A percentile compares a stretch with the other conserved stretches of the same genome.
phyloP scores from a whole-genome alignment of 164 flowering plant genomes.

The Kingdonia uniflora region DNA sequence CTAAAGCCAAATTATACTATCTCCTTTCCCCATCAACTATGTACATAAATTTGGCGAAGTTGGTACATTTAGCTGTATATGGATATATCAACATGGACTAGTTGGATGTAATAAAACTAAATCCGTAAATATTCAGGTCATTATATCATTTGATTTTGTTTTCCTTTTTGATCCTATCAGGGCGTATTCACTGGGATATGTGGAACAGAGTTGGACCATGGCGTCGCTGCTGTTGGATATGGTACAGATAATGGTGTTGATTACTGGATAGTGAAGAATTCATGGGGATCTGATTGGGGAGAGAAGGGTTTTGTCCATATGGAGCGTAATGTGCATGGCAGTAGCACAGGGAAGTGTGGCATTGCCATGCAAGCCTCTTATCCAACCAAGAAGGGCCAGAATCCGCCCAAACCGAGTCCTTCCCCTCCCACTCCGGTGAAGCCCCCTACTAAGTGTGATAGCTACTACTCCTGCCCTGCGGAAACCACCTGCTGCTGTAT shows the following conservation, averaged over 20 bases:
- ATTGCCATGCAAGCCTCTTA: constrained; percentile 81
- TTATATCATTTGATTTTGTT: too few relatives aligned
- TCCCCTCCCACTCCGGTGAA: constrained; percentile 68
- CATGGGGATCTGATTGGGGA: constrained; percentile 92
- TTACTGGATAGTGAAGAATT: constrained; percentile 88
- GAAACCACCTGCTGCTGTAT: constrained; percentile 78
- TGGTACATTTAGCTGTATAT: too few relatives aligned
- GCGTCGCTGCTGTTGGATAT: constrained; percentile 84
- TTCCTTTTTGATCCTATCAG: constrained; percentile 20
- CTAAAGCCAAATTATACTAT: too few relatives aligned
- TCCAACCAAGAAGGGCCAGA: constrained; percentile 61
- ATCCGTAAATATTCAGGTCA: too few relatives aligned
- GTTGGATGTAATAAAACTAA: too few relatives aligned
- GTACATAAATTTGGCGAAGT: too few relatives aligned
- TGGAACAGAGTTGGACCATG: constrained; percentile 80
- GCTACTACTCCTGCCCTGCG: constrained; percentile 48
- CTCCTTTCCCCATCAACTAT: too few relatives aligned
- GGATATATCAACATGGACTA: too few relatives aligned
- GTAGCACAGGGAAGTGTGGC: constrained; percentile 61
- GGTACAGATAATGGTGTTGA: constrained; percentile 70
- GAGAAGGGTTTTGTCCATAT: constrained; percentile 67
- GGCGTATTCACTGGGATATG: constrained; percentile 78
- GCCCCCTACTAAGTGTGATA: constrained; percentile 59
- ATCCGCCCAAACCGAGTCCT: constrained; percentile 93
- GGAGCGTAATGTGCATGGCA: constrained; percentile 47